Evolutionary conservation across 2,329 filamentous ascomycete genomes (phyloP), one percentile per base, ranked within the genome.

Genomic region (Paramyrothecium sp.): DNA sequence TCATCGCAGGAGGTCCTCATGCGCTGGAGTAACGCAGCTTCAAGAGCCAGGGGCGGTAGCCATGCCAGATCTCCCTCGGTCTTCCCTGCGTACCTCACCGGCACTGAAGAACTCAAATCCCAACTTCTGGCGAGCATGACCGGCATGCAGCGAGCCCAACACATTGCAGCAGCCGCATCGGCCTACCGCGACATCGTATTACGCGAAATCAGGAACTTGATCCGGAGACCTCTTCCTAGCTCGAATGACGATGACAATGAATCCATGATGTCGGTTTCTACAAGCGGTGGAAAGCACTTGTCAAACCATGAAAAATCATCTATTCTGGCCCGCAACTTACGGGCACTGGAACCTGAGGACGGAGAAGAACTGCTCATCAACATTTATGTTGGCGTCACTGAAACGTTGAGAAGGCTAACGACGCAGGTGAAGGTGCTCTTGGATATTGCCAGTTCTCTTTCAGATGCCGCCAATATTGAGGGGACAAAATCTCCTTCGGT

Each of bases 381-480:
- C 57, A 89, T 96, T 17, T 99, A 98, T 68, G 89, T 92, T 19
- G 87, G 90, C 34, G 89, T 97, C 10, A 89, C 94, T 3, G 95
- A 99, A 75, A 91, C 91, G 3, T 72, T 99, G 51, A 83, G 95
- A 56, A 84, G 95, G 66, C 78, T 97, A 8, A 92, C 91, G 19
- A 93, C 92, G 0, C 94, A 98, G 70, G 90, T 95, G 56, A 99
- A 99, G 72, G 88, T 98, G 11, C 76, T 99, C n/a, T 81, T 99
- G 11, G 95, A 99, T 72, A 90, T 97, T 20, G 95, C 93, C 1
- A 97, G 92, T 70, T 88, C 86, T 13, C 81, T 90, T 54, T 80
- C 83, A 16, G 76, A 81, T 21, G 67, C 68, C 46, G 67, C 67
- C 57, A 63, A 58, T 61, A 73, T 63, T 2, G 74, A 76, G 13